These are phyloP conservation scores for Periconia macrospinosa DNA, from an alignment of 2,329 filamentous ascomycete genomes.

Conservation along the genomic window DNA sequence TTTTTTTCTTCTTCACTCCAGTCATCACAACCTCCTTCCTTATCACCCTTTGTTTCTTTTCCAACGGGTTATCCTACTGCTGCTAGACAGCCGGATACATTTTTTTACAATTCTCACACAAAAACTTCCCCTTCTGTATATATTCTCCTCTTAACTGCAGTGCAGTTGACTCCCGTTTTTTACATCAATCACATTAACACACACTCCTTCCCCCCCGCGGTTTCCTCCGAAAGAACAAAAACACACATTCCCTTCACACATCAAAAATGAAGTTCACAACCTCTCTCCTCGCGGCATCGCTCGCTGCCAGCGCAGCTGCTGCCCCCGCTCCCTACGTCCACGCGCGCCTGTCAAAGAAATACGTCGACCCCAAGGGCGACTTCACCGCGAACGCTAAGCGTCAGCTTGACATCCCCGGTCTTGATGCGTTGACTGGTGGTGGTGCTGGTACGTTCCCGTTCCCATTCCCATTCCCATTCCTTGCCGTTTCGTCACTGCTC, in stretches of 20 bases:
- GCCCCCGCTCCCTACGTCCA: slow-evolving; percentile 27
- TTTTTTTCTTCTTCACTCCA: neutral
- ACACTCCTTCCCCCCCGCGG: too few relatives aligned
- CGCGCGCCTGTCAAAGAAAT: slow-evolving; percentile 23
- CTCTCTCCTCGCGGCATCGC: slow-evolving; percentile 24
- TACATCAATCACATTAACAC: too few relatives aligned
- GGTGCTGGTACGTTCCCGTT: slow-evolving; percentile 6
- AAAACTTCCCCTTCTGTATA: neutral
- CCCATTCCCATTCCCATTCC: slow-evolving; percentile 5
- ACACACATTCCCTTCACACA: neutral
- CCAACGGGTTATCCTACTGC: slow-evolving; percentile 12
- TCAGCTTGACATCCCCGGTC: slow-evolving; percentile 25
- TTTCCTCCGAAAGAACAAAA: too few relatives aligned
- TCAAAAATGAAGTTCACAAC: slow-evolving; percentile 33
- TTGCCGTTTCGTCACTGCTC: neutral
- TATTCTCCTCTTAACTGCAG: slow-evolving; percentile 23
- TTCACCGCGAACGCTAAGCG: slow-evolving; percentile 15
- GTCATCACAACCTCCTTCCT: slow-evolving; percentile 1
- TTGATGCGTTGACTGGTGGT: slow-evolving; percentile 18
- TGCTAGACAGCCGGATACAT: slow-evolving; percentile 27
- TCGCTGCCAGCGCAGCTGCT: slow-evolving; percentile 26
- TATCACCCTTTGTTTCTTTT: slow-evolving; percentile 10
- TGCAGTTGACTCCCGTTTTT: slow-evolving; percentile 21
- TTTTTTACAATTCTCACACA: too few relatives aligned
- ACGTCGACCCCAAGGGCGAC: slow-evolving; percentile 21